These are phyloP conservation scores for Globisporangium paddicum DNA, from an alignment of 352 stramenopile species.

Conservation along the genomic window DNA sequence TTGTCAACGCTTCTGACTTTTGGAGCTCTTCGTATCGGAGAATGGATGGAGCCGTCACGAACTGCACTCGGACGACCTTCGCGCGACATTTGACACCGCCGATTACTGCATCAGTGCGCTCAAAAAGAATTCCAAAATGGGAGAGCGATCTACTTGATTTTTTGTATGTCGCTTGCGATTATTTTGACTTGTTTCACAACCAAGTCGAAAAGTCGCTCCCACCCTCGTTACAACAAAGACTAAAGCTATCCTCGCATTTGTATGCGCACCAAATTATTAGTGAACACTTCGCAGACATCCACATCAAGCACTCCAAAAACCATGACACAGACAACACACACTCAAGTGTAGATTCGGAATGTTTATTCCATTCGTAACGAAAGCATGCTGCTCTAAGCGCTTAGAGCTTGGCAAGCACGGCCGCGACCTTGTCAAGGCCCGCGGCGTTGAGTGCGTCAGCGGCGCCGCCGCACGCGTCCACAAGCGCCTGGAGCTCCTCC, in stretches of 20 bases:
- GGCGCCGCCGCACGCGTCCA: conserved; percentile 48
- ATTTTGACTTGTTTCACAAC: neutral
- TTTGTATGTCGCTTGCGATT: no score
- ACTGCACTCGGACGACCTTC: neutral
- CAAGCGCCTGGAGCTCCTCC: conserved; percentile 61
- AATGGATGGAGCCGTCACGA: conserved; percentile 6
- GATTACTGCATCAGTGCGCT: conserved; percentile 4
- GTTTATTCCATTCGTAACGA: neutral
- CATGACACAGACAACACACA: no score
- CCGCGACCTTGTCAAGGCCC: conserved; percentile 48
- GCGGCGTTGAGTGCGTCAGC: conserved; percentile 49
- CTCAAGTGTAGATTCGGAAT: neutral
- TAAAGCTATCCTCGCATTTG: neutral
- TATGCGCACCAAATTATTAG: neutral
- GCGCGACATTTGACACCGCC: neutral
- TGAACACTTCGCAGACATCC: no score
- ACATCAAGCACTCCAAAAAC: no score
- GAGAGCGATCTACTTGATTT: neutral
- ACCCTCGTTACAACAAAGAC: neutral
- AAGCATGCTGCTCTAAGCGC: neutral
- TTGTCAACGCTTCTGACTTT: neutral
- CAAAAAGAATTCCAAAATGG: neutral
- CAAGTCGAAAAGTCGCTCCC: neutral
- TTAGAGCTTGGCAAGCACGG: conserved; percentile 42
- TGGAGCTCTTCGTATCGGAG: neutral